Evolutionary conservation across 75 land plant genomes (phyloP), one percentile per base, ranked within the genome.

Genomic region (Pinus taeda): DNA sequence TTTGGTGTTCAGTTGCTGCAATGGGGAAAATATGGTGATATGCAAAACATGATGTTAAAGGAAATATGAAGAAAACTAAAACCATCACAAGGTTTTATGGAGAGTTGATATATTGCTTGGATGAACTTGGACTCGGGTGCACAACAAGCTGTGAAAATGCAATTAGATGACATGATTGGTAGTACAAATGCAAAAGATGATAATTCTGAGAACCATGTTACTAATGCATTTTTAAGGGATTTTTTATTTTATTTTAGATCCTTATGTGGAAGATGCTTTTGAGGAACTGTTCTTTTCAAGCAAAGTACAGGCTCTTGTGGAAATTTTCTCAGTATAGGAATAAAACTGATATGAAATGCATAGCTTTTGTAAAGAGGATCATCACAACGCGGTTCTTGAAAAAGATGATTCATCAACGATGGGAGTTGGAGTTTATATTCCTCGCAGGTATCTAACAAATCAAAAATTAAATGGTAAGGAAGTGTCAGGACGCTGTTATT

Each of bases 351-450:
- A 80, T 88, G 83, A 96, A 83, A 77, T 94, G 95, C 76, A 97
- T 97, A 63, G 73, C 94, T 57, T 97, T 97, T 85, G 99, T 94
- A 36, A 92, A 94, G 82, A 92, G 99, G 78, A 79, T 92, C 66
- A 82, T 94, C 53, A 81, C 81, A 69, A 95, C 98, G 72, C 79
- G 83, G 83, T 83, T 87, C 9, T 77, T 96, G 74, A 82, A 89
- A 30, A 66, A 74, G 49, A 84, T 93, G 74, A 79, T 96, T 13
- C 82, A 81, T 60, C 81, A 76, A 26, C 26, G 26, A 26, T 26
- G 26, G 26, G 26, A 26, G 26, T 26, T 26, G 26, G 26, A 26
- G 26, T 26, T 26, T 26, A 26, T 26, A 26, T 26, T 26, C 26
- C 26, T 26, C 0, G 26, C 26, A 26, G 26, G 26, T 26, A 26